Conservation (phyloP, 306 rosid genomes). For the Begonia loranthoides region DNA sequence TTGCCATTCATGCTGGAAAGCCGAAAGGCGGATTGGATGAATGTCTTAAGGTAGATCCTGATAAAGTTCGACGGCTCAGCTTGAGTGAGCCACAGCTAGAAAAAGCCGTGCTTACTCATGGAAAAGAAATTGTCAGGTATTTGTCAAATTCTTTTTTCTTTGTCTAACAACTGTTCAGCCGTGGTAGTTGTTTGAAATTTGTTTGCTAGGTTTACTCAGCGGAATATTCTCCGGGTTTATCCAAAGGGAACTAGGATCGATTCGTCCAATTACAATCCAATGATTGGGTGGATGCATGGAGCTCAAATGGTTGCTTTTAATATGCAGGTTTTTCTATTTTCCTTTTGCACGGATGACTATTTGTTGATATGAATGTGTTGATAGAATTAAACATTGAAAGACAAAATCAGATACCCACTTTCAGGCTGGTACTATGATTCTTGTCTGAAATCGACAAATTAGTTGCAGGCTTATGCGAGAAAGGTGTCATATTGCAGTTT, state of each 20-base stretch:
- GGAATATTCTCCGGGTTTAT: slow-evolving; percentile 83
- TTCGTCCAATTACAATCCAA: slow-evolving; percentile 91
- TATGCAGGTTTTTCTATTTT: slow-evolving; percentile 66
- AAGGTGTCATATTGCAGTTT: not conserved
- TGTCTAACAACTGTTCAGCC: not conserved
- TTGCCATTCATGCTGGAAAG: slow-evolving; percentile 97
- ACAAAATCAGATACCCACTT: no score
- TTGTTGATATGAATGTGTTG: no score
- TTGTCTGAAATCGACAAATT: no score
- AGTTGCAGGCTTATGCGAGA: not conserved
- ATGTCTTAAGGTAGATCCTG: slow-evolving; percentile 74
- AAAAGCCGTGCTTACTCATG: slow-evolving; percentile 51
- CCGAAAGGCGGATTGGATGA: slow-evolving; percentile 82
- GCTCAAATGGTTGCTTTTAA: slow-evolving; percentile 99
- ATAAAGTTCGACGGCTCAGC: slow-evolving; percentile 80
- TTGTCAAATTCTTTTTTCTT: not conserved
- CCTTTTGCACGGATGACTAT: not conserved
- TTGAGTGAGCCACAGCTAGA: slow-evolving; percentile 95
- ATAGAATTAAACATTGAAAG: no score
- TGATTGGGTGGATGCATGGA: slow-evolving; percentile 95
- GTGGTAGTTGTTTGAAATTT: not conserved
- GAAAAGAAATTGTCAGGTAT: slow-evolving; percentile 78
- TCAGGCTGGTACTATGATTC: no score
- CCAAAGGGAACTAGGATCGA: slow-evolving; percentile 88
- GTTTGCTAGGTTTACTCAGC: slow-evolving; percentile 70